Evolutionary conservation across 2,329 filamentous ascomycete genomes (phyloP).

Genomic region (Aureobasidium musti): DNA sequence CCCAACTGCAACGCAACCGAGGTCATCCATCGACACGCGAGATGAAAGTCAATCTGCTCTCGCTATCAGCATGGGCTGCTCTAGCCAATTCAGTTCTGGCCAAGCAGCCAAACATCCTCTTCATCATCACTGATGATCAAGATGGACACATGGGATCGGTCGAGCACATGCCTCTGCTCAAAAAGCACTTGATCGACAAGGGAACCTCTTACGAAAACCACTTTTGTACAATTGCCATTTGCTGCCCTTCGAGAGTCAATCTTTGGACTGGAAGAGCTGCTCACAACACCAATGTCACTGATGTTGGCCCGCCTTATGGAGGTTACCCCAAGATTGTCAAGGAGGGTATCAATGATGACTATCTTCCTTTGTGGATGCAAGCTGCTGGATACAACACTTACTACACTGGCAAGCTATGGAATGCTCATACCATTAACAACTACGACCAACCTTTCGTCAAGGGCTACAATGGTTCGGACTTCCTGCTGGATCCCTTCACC

Average conservation of each 20-base stretch:
- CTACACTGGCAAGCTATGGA: conserved; percentile 71
- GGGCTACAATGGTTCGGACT: conserved; percentile 59
- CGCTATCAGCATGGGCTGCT: neutral
- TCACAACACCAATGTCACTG: conserved; percentile 69
- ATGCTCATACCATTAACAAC: conserved; percentile 61
- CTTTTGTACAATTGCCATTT: conserved; percentile 65
- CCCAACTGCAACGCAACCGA: neutral
- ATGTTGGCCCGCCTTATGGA: conserved; percentile 55
- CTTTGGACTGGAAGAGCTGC: conserved; percentile 65
- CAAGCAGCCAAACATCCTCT: conserved; percentile 58
- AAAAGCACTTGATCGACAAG: conserved; percentile 58
- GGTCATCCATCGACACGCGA: neutral
- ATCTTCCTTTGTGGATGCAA: conserved; percentile 69
- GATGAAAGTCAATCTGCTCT: neutral
- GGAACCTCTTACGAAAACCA: conserved; percentile 63
- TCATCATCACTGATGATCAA: conserved; percentile 69
- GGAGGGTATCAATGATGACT: conserved; percentile 66
- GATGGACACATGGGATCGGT: conserved; percentile 63
- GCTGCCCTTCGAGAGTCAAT: conserved; percentile 66
- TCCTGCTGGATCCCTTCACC: conserved; percentile 62
- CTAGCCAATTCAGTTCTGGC: neutral
- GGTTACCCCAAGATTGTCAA: conserved; percentile 66
- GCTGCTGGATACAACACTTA: conserved; percentile 68
- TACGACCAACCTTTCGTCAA: conserved; percentile 60
- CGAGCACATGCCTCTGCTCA: conserved; percentile 60